Percentiles rank a stretch among this genome's conserved stretches.
phyloP scores from a whole-genome alignment of 2,329 filamentous ascomycete species.

The Orbilia quercus region DNA sequence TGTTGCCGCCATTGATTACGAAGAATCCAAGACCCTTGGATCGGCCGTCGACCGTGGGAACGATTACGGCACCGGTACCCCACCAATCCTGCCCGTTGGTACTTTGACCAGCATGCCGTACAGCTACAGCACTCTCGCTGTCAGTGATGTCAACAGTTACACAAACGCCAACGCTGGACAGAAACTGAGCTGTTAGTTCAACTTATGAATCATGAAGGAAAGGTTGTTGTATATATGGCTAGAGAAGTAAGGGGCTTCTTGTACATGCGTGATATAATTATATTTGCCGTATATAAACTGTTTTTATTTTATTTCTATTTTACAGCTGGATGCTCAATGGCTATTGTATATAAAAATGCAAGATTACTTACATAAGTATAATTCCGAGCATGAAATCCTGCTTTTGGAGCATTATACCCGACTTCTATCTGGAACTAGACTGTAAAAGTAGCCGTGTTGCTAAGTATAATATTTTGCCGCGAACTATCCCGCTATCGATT shows the following conservation, averaged over 20 bases:
- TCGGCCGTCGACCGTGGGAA: constrained; percentile 66
- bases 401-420: no score
- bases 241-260: neutral
- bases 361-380: no score
- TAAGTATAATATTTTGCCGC: no score
- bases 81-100: constrained; percentile 67
- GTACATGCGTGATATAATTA: neutral
- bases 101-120: constrained; percentile 69
- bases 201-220: neutral
- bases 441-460: no score
- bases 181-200: constrained; percentile 40
- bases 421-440: no score
- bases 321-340: no score
- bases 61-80: constrained; percentile 65
- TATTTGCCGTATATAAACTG: no score
- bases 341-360: no score
- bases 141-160: constrained; percentile 35
- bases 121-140: constrained; percentile 62
- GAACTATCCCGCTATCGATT: no score
- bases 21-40: constrained; percentile 61
- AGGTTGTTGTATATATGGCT: neutral
- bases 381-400: no score
- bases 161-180: constrained; percentile 43
- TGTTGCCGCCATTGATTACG: constrained; percentile 39
- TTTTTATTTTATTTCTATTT: no score